Base-by-base conservation (phyloP, 768 basidiomycete genomes). In the Rubroboletus satanas region DNA sequence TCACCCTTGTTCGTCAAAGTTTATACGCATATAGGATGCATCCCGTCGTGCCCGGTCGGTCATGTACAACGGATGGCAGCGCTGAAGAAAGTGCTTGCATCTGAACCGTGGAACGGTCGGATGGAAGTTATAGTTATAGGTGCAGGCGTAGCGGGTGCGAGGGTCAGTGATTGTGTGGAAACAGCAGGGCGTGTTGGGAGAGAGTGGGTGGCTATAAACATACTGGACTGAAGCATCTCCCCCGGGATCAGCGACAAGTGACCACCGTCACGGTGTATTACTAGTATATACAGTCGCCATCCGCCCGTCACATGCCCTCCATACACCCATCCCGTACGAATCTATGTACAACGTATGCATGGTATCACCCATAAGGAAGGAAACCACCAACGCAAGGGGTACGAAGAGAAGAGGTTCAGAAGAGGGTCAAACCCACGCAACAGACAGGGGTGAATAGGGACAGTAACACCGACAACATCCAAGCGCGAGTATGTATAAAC, bases 321-420 rank as follows among this genome's bases (percentile, higher is more conserved):
- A 17, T 18, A 8, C 7, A 26, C 12, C 31, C 41, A 28, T 38
- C 37, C 42, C 14, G 12, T 17, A 44, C 42, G 15, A 26, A 5
- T 49, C 59, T 61, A 51, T 38, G 39, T 41, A 44, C 37, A 29
- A 10, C 28, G 21, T 37, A 32, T 43, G 35, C 35, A 32, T 49
- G 50, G 54, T 61, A 61, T 62, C 50, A 33, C 38, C 45, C 36
- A 28, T 33, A 52, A 38, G 28, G 28, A 41, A 35, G 14, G n/a
- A 36, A 29, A 29, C 28, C 23, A 51, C 43, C 42, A 17, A 29
- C 12, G n/a, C 26, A 33, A 10, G 5, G 18, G 46, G 8, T 17
- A 47, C 32, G 11, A 8, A 43, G 39, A 17, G 14, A 23, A 26
- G 21, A 31, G 28, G 28, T 37, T 10, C 18, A 7, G 29, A 21